phyloP scores from a whole-genome alignment of 257 asterid genomes.

The Ilex aquifolium region DNA sequence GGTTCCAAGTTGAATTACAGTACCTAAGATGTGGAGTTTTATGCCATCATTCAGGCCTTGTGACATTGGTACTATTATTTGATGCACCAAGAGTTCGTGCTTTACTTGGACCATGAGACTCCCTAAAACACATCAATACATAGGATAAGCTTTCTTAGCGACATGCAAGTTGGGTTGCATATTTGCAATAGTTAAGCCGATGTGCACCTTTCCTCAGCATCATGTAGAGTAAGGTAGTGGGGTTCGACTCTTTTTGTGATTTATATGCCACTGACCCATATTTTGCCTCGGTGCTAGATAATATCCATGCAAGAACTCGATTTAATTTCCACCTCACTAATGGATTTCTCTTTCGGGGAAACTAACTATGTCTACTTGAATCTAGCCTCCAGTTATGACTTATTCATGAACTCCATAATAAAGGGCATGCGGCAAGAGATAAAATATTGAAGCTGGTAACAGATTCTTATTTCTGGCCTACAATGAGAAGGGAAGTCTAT shows the following conservation, averaged over 20 bases:
- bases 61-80: background rate
- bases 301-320: background rate
- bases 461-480: background rate
- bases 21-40: background rate
- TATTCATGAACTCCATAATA: no score
- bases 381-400: no score
- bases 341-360: background rate
- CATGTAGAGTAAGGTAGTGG: background rate
- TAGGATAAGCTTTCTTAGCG: background rate
- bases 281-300: background rate
- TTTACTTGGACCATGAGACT: background rate
- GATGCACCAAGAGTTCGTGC: background rate
- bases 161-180: background rate
- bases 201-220: background rate
- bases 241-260: background rate
- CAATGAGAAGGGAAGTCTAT: background rate
- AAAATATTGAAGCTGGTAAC: background rate
- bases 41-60: background rate
- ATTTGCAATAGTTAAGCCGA: background rate
- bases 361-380: no score
- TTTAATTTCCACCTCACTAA: no score
- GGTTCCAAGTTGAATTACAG: background rate
- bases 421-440: background rate
- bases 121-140: background rate
- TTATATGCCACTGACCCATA: background rate